Evolutionary conservation across 345 rosid genomes (phyloP).

Genomic region (Physaria fendleri): DNA sequence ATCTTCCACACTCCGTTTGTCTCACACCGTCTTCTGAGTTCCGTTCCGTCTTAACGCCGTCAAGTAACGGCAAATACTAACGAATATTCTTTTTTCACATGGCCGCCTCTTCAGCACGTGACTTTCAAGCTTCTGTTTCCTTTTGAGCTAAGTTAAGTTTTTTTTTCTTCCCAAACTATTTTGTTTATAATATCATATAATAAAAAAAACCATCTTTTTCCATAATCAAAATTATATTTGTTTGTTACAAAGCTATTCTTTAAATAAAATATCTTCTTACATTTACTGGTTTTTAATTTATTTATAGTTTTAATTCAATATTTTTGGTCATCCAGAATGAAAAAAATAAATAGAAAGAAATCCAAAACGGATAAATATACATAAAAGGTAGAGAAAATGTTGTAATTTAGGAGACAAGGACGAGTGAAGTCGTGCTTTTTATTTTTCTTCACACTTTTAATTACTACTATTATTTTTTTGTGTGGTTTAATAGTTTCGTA

Average conservation of each 20-base stretch:
- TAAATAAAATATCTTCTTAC: too few relatives aligned
- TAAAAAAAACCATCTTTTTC: too few relatives aligned
- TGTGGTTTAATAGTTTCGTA: constrained; percentile 4
- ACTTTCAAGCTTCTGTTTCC: constrained; percentile 21
- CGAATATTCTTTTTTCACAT: constrained; percentile 31
- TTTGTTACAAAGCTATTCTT: neutral
- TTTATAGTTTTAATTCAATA: too few relatives aligned
- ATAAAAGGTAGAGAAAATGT: neutral
- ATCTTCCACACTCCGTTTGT: neutral
- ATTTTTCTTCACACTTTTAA: neutral
- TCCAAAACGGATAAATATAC: neutral
- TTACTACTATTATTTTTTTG: neutral
- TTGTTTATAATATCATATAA: neutral
- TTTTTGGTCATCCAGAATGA: too few relatives aligned
- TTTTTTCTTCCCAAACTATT: neutral
- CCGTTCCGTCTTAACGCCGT: constrained; percentile 22
- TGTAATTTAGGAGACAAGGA: constrained; percentile 21
- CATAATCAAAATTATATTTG: neutral
- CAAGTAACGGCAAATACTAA: constrained; percentile 9
- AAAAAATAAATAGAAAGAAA: neutral
- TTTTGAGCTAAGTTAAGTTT: constrained; percentile 16
- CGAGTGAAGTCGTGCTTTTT: constrained; percentile 9
- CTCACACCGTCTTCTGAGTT: neutral
- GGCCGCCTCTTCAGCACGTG: constrained; percentile 18
- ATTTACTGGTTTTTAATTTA: too few relatives aligned